Evolutionary conservation across 345 rosid genomes (phyloP).

Genomic region (Ailanthus altissimus): DNA sequence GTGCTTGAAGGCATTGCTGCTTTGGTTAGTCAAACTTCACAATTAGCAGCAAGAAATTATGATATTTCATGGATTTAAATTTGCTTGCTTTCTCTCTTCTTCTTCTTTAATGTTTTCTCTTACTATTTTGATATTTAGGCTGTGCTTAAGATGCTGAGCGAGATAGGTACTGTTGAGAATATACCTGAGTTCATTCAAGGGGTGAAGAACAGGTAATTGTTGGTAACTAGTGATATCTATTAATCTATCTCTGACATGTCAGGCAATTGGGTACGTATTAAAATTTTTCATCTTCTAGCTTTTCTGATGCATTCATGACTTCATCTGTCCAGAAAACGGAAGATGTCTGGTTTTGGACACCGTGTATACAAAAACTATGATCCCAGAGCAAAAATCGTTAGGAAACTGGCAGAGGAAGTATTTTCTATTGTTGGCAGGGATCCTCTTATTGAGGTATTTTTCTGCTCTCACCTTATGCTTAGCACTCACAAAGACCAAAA

Average conservation of each 20-base stretch:
- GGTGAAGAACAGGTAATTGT: slow-evolving; percentile 80
- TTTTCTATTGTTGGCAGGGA: slow-evolving; percentile 93
- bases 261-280: background rate
- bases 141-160: slow-evolving; percentile 93
- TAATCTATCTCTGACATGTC: background rate
- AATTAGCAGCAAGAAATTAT: background rate
- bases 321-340: slow-evolving; percentile 62
- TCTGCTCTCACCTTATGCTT: slow-evolving; percentile 17
- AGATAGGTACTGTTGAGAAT: slow-evolving; percentile 87
- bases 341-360: slow-evolving; percentile 99
- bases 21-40: background rate
- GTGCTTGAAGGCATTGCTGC: background rate
- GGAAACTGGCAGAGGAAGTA: slow-evolving; percentile 90
- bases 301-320: slow-evolving; percentile 5
- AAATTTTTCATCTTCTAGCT: background rate
- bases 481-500: background rate
- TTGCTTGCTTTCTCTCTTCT: slow-evolving; percentile 13
- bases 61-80: slow-evolving; percentile 16
- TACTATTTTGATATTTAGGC: slow-evolving; percentile 56
- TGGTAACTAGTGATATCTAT: background rate
- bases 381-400: slow-evolving; percentile 95
- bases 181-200: slow-evolving; percentile 93
- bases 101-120: background rate
- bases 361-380: slow-evolving; percentile 98
- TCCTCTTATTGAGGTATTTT: slow-evolving; percentile 90